Evolutionary conservation across 495 filamentous ascomycete species (phyloP), one percentile per base, ranked within the genome.

Genomic region (Lophiostoma macrostomum): DNA sequence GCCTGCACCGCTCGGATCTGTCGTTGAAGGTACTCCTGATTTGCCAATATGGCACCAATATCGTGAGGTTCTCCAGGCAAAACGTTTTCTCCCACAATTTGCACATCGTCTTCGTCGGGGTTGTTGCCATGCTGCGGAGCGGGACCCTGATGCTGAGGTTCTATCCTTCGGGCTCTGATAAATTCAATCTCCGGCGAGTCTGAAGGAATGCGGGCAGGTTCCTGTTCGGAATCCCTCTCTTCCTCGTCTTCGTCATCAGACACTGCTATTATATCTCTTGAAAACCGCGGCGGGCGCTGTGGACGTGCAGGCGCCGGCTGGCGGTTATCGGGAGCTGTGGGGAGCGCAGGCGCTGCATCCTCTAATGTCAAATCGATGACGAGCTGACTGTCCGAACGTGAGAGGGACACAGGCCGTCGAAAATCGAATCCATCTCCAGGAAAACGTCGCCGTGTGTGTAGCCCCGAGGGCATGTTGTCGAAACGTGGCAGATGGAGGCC

Each of bases 291-390:
- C 20, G 46, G 49, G 36, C 56, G 52, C 22, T 50, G 57, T 4
- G 50, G 28, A 30, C 42, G 50, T 22, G 28, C 34, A 25, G 34
- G n/a, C n/a, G n/a, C 22, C 10, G 14, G 5, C 13, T 31, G 52
- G 35, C 39, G 13, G 40, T n/a, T 20, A 19, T 23, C 55, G 1
- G 53, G 34, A 14, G 45, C 13, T 11, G 37, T 25, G 25, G 56
- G 46, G 11, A 52, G 52, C 14, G 44, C 50, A 10, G 58, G 52
- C 14, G 44, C 50, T 28, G 47, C 40, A 36, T 63, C 60, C 14
- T 63, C 54, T 16, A 19, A 68, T 4, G 80, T 82, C 18, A 83
- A 62, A 58, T 83, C 80, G 16, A 83, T 80, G 5, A 81, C 68
- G 23, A 23, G 6, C 24, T 41, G 40, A 2, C 14, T 20, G 16